Evolutionary conservation across 257 asterid species (phyloP), one percentile per base, ranked within the genome.

Genomic region (Oldenlandia corymbosa): DNA sequence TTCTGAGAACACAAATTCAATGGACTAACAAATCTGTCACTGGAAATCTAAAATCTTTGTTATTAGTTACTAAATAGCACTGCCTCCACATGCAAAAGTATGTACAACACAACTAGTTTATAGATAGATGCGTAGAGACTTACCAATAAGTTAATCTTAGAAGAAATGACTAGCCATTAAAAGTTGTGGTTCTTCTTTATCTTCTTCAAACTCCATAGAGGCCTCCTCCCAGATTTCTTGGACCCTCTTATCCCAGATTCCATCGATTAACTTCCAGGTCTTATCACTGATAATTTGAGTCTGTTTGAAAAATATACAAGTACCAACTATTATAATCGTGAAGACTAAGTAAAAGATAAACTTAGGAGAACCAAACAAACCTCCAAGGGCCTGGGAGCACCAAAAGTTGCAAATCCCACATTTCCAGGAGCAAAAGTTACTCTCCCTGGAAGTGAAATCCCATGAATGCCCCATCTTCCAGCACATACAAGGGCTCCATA

Each of bases 341-440:
- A 32, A 66, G 62, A 53, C 37, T 7, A 64, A 55, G 27, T 45
- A 55, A 7, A 4, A 18, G 14, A 36, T 24, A 59, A 27, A 48
- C 39, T 39, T 21, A 11, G 7, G n/a, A 57, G 31, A 64, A 21
- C 41, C 34, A 20, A 36, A 60, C 80, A 66, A 68, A 90, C 99
- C 94, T 87, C 91, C 94, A 85, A 81, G 5, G 96, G 99, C 73
- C 99, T 89, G 32, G 97, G 84, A 66, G 97, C 93, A 70, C 99
- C 99, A 75, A 92, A 92, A 49, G 96, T 89, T 39, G 83, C 58
- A 72, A 89, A 89, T 32, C 99, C 99, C 46, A 84, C 88, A 81
- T 92, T 92, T 66, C 99, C 99, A 48, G 99, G 99, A 51, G 97
- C 91, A 81, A 89, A 92, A 23, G 99, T 92, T 60, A 87, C 96